Conservation (phyloP, 2,329 filamentous ascomycete species). For the Blumeria hordei region DNA sequence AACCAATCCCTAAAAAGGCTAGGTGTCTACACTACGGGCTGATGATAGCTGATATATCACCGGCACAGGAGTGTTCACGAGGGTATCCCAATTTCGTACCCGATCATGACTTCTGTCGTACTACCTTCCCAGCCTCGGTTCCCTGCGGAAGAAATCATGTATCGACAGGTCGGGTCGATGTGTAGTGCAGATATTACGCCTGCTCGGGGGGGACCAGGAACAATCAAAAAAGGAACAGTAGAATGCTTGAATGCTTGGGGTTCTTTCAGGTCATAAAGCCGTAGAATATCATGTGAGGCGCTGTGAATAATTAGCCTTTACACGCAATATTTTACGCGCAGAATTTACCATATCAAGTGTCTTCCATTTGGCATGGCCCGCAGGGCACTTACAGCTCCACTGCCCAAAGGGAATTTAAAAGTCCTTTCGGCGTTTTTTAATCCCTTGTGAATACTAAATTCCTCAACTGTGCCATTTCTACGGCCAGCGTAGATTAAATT, state of each 20-base stretch:
- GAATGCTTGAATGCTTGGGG: conserved; percentile 41
- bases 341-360: conserved; percentile 58
- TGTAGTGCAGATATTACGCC: conserved; percentile 74
- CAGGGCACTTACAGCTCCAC: conserved; percentile 71
- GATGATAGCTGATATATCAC: no score
- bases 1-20: no score
- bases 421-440: conserved; percentile 51
- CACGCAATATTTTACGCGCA: no score
- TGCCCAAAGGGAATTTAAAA: conserved; percentile 73
- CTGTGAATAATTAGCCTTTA: conserved; percentile 19
- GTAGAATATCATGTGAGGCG: conserved; percentile 78
- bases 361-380: conserved; percentile 78
- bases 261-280: conserved; percentile 68
- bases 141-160: conserved; percentile 78
- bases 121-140: conserved; percentile 89
- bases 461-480: conserved; percentile 76
- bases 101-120: conserved; percentile 71
- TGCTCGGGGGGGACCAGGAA: conserved; percentile 62
- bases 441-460: conserved; percentile 69
- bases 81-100: conserved; percentile 53
- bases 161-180: conserved; percentile 66
- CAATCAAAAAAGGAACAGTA: conserved; percentile 81
- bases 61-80: not conserved
- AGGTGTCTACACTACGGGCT: no score
- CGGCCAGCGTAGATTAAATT: conserved; percentile 87